These are phyloP conservation scores for Pichia californica DNA, from an alignment of 805 yeast species.

Conservation along the genomic window DNA sequence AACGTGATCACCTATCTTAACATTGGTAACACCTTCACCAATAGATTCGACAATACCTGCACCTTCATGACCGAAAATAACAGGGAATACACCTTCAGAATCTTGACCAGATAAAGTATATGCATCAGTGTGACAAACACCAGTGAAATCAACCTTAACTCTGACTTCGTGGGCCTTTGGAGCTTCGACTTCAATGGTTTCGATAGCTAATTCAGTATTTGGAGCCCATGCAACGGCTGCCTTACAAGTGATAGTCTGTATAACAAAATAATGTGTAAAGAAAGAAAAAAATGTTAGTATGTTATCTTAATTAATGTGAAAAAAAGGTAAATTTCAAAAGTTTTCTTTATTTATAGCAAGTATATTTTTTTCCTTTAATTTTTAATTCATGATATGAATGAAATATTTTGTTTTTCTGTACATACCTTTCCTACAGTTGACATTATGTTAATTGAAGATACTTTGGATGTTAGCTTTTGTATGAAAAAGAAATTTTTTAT, in stretches of 20 bases:
- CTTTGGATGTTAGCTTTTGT: too few species aligned
- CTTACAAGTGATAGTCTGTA: conserved; percentile 59
- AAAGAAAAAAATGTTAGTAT: conserved; percentile 2
- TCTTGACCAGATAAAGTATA: conserved; percentile 91
- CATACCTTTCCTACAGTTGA: conserved; percentile 28
- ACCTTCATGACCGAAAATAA: conserved; percentile 94
- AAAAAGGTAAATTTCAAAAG: neutral
- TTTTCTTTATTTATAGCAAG: too few species aligned
- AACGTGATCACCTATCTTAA: conserved; percentile 90
- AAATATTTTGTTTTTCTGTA: too few species aligned
- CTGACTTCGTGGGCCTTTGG: conserved; percentile 98
- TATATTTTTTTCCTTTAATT: too few species aligned
- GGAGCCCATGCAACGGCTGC: conserved; percentile 99
- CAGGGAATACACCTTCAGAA: conserved; percentile 96
- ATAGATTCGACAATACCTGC: conserved; percentile 94
- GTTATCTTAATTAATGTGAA: neutral
- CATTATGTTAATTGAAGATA: conserved; percentile 14
- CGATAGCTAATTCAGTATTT: conserved; percentile 64
- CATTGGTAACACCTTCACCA: conserved; percentile 89
- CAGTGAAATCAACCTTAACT: conserved; percentile 78
- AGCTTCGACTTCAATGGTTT: conserved; percentile 83
- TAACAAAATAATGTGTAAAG: neutral
- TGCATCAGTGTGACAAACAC: conserved; percentile 98
- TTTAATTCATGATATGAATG: too few species aligned
- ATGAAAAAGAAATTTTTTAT: too few species aligned